These are phyloP conservation scores for Tylopilus cervinicoccineus DNA, from an alignment of 768 basidiomycete genomes.

Conservation along the genomic window DNA sequence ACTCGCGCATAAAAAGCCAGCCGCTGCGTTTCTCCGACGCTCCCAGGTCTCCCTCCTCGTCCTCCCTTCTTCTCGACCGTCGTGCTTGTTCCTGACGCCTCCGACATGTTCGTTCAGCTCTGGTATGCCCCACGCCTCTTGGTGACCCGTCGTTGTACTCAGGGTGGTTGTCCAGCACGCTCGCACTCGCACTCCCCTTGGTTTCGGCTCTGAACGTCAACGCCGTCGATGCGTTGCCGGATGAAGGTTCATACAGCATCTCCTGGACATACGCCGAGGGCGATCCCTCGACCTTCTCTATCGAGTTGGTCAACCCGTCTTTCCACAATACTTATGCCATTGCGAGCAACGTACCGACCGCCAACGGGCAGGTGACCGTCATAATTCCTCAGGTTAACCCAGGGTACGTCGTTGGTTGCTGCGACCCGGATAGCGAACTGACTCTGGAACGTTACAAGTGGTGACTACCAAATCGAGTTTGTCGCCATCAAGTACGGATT, in stretches of 20 bases:
- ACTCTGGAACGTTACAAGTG: not conserved
- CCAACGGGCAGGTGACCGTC: slow-evolving; percentile 25
- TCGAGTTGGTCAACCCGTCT: slow-evolving; percentile 43
- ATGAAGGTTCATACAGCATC: slow-evolving; percentile 43
- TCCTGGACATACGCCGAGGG: too few species aligned
- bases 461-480: slow-evolving; percentile 46
- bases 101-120: slow-evolving; percentile 50
- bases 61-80: slow-evolving; percentile 13
- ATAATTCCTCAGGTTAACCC: slow-evolving; percentile 43
- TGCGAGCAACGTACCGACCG: slow-evolving; percentile 43
- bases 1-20: slow-evolving; percentile 19
- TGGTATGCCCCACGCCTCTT: slow-evolving; percentile 29
- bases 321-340: slow-evolving; percentile 57
- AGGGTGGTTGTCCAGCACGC: slow-evolving; percentile 27
- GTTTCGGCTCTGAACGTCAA: slow-evolving; percentile 43
- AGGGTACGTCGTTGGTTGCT: slow-evolving; percentile 30
- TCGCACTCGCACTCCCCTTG: slow-evolving; percentile 44
- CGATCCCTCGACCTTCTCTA: slow-evolving; percentile 42
- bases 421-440: not conserved
- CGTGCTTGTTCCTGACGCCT: slow-evolving; percentile 11
- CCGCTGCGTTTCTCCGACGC: slow-evolving; percentile 4
- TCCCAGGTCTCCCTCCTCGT: slow-evolving; percentile 11
- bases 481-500: slow-evolving; percentile 37
- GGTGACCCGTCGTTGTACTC: not conserved
- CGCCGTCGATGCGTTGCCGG: slow-evolving; percentile 35